phyloP scores from a whole-genome alignment of 1,139 yeast genomes.

The Entelexis paramagnoliae region DNA sequence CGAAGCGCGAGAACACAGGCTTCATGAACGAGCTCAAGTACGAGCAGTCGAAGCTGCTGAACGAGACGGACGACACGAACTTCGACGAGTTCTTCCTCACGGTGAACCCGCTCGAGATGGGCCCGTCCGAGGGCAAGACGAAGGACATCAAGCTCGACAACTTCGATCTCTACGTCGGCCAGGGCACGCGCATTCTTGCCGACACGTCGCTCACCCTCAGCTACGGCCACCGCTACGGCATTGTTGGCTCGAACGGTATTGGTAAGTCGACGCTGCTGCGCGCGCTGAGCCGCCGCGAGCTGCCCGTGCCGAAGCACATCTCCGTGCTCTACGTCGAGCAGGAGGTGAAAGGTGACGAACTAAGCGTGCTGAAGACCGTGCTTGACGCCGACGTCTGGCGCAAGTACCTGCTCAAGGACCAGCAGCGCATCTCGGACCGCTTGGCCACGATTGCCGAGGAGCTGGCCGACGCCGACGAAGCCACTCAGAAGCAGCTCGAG shows the following conservation, averaged over 20 bases:
- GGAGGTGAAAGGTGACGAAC: slow-evolving; percentile 90
- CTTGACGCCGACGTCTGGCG: slow-evolving; percentile 99
- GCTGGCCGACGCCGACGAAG: slow-evolving; percentile 28
- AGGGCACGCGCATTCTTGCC: slow-evolving; percentile 82
- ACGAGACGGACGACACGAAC: slow-evolving; percentile 48
- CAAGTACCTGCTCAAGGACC: slow-evolving; percentile 72
- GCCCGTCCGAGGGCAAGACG: slow-evolving; percentile 84
- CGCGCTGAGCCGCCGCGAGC: slow-evolving; percentile 87
- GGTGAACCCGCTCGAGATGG: slow-evolving; percentile 88
- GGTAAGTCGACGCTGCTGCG: slow-evolving; percentile 91
- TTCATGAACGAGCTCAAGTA: slow-evolving; percentile 51
- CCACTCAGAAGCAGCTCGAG: slow-evolving; percentile 63
- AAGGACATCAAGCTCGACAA: slow-evolving; percentile 89
- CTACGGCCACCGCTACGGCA: slow-evolving; percentile 90
- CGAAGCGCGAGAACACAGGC: slow-evolving; percentile 70
- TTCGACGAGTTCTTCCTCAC: slow-evolving; percentile 91
- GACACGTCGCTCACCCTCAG: slow-evolving; percentile 81
- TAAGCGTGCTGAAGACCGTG: slow-evolving; percentile 81
- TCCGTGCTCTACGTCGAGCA: slow-evolving; percentile 95
- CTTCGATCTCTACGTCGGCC: slow-evolving; percentile 90
- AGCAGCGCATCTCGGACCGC: slow-evolving; percentile 61
- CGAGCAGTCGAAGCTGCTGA: slow-evolving; percentile 84
- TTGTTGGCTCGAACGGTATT: slow-evolving; percentile 98
- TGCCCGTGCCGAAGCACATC: slow-evolving; percentile 86
- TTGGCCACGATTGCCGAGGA: slow-evolving; percentile 61